Base-by-base conservation (phyloP, 1,284 basidiomycete genomes). In the Puccinia horiana region DNA sequence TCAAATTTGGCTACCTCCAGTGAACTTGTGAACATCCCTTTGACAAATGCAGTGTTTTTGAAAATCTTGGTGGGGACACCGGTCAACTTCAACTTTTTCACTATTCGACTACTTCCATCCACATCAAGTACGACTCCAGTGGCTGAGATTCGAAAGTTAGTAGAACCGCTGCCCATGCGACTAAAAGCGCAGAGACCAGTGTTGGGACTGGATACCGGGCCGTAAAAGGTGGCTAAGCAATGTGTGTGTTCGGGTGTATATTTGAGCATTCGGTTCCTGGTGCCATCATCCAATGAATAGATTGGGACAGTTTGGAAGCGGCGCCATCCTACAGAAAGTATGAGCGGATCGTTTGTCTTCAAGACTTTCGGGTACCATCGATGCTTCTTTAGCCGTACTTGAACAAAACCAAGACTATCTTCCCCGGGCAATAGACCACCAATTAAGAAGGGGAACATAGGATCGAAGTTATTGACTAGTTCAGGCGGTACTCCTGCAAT, bases 241-340 rank as follows among this genome's bases (percentile, higher is more conserved):
- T 99, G 97, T 95, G 97, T 98, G 86, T 99, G 96, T 88, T 99
- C 97, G 0, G 96, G 96, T 0, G 97, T 98, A 87, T 99, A 99
- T 89, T 99, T 99, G 88, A 99, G 92, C 93, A 98, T 94, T 69
- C 97, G 93, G 91, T 99, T 98, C 40, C 97, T 93, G 84, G 96
- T 95, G 3, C 93, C 94, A 87, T 99, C 96, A 87, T 99, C 97
- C 40, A 99, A 89, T 35, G 94, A 95, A 88, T 98, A 99, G 84
- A 98, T 93, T 0, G 96, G 96, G 37, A 97, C 89, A 0, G 91
- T 93, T 87, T 99, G 96, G 89, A 99, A 99, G 29, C 96, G 90
- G 75, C 97, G 89, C 96, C 96, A 99, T 12, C 96, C 96, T 16
- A 98, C 88, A 2, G 94, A 96, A 87, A 99, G 91, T 85, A 99